phyloP scores from a whole-genome alignment of 257 asterid species.

The Scutellaria barbata region DNA sequence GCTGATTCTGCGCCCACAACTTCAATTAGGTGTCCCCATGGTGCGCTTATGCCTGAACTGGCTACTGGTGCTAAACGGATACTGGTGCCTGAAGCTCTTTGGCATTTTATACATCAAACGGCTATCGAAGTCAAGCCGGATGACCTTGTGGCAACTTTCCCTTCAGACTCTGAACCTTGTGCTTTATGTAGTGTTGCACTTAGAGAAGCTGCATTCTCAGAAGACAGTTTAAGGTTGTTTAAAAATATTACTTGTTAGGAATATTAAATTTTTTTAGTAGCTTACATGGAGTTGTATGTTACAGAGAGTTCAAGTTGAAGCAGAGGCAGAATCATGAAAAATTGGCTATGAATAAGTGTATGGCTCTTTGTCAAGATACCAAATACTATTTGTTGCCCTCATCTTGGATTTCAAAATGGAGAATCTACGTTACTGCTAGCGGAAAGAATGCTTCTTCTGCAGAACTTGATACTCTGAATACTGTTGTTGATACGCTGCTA shows the following conservation, averaged over 20 bases:
- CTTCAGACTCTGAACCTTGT: constrained; percentile 76
- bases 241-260: constrained; percentile 33
- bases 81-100: constrained; percentile 81
- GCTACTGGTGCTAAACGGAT: constrained; percentile 89
- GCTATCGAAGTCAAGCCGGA: constrained; percentile 81
- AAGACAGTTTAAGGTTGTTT: constrained; percentile 80
- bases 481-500: constrained; percentile 62
- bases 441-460: constrained; percentile 65
- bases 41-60: constrained; percentile 84
- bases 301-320: constrained; percentile 89
- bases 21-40: constrained; percentile 89
- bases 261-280: constrained; percentile 26
- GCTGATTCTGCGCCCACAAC: constrained; percentile 99
- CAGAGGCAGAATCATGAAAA: constrained; percentile 87
- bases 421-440: constrained; percentile 67
- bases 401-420: constrained; percentile 88
- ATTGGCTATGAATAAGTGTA: constrained; percentile 63
- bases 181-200: constrained; percentile 69
- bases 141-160: constrained; percentile 66
- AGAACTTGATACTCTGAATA: constrained; percentile 67
- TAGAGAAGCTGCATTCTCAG: constrained; percentile 79
- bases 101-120: constrained; percentile 72
- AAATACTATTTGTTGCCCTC: constrained; percentile 80
- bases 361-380: constrained; percentile 56
- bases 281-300: constrained; percentile 47